Base-by-base conservation (phyloP, 2,329 filamentous ascomycete species). In the Pseudogymnoascus sp. region DNA sequence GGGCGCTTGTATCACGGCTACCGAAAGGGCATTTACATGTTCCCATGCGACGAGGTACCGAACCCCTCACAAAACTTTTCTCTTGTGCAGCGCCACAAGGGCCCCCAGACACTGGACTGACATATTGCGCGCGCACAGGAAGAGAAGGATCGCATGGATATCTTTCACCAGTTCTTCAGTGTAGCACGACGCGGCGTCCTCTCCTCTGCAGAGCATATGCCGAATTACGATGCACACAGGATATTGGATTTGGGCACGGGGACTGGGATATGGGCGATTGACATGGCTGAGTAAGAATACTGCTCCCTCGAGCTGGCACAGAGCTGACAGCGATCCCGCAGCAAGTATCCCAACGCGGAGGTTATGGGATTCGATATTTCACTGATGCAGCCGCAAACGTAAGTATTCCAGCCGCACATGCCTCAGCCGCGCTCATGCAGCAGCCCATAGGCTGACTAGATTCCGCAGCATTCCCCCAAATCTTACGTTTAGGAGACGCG, bases 191-290 rank as follows among this genome's bases (percentile, higher is more conserved):
- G 68, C 69, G 81, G 68, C 73, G 77, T 67, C 70, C 74, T 71
- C 75, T 79, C 65, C 76, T 78, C 38, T 71, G 79, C 59, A 69
- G 74, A 64, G 66, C 75, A 63, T 69, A 75, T 35, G 6, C 58
- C 41, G 7, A 69, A 66, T 58, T 67, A 64, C 30, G 66, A 70
- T 39, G 68, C 65, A 7, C 75, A 76, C 1, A 75, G 77, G 60
- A 79, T 88, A 58, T 72, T 89, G 42, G 86, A 89, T 69, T 72
- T 96, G 61, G 93, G 92, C 42, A 92, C 89, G 66, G 93, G 92
- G 19, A 96, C 91, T 0, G 92, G 91, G 39, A 93, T 96, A 65
- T 97, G 93, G 93, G 85, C 89, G 41, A 90, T 95, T 69, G 89
- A 93, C 67, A 88, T 96, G 76, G 89, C 89, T 66, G 86, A 89